Evolutionary conservation across 768 basidiomycete species (phyloP), one percentile per base, ranked within the genome.

Genomic region (Amyloporia xantha): DNA sequence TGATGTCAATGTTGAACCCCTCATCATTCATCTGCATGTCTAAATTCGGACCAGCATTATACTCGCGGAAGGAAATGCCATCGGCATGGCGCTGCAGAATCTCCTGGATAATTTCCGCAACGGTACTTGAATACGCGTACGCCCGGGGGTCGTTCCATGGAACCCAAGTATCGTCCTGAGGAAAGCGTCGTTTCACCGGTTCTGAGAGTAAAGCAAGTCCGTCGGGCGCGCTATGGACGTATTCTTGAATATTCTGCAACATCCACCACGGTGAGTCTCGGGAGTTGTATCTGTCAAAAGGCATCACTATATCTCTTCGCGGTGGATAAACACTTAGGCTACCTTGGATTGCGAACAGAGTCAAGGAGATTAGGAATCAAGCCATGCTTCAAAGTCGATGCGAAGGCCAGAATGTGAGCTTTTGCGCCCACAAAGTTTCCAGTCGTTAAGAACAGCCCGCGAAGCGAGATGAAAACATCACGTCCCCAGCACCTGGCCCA

Each of bases 181-280:
- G 96, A 73, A 99, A 99, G 23, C 96, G 83, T n/a, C 96, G 82
- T 64, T 83, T 88, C 49, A 98, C 83, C 2, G 72, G 69, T 59
- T 95, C 92, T 1, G 81, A 74, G 25, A 98, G 78, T 49, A 98
- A 76, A 0, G 81, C 70, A 24, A 86, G 60, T 1, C 96, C 96
- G 53, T 91, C 85, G 0, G 96, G 94, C 1, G 87, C 91, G 64
- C 75, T 83, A 40, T 68, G 69, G 19, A 80, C 84, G 63, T 97
- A 98, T 64, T 98, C 93, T 60, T 98, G 96, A 47, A 99, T 96
- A 61, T 88, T 96, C 64, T 99, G 95, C 50, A 97, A 65, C 89
- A 98, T 95, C 91, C 93, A 98, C 95, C 94, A 98, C 3, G 96
- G 95, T 5, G 91, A 92, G 63, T 99, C 96, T 45, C 96, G 84